These are phyloP conservation scores for Metarhizium brunneum DNA, from an alignment of 2,329 filamentous ascomycete genomes.

Conservation along the genomic window DNA sequence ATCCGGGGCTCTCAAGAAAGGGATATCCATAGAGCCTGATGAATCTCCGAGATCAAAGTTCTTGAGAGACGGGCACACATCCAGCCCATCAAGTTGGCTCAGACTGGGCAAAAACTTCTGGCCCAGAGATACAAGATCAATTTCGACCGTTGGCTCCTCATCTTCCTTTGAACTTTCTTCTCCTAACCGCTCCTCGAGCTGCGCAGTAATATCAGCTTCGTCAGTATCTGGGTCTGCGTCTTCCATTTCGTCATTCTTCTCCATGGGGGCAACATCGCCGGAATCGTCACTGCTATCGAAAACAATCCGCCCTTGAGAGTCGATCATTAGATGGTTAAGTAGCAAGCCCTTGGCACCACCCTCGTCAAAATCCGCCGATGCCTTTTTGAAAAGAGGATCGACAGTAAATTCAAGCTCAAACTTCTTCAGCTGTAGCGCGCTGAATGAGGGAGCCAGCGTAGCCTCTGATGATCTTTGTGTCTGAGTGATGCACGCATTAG, in stretches of 20 bases:
- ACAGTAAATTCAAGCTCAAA: slow-evolving; percentile 95
- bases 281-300: slow-evolving; percentile 96
- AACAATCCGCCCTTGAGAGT: slow-evolving; percentile 83
- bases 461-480: slow-evolving; percentile 76
- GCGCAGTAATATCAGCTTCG: slow-evolving; percentile 19
- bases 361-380: slow-evolving; percentile 96
- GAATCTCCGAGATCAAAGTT: slow-evolving; percentile 85
- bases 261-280: slow-evolving; percentile 34
- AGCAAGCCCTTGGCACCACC: slow-evolving; percentile 92
- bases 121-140: slow-evolving; percentile 69
- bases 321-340: slow-evolving; percentile 94
- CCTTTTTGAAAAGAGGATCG: slow-evolving; percentile 98
- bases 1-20: slow-evolving; percentile 81
- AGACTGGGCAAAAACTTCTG: slow-evolving; percentile 82
- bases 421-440: slow-evolving; percentile 86
- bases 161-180: slow-evolving; percentile 34
- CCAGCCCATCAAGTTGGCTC: slow-evolving; percentile 66
- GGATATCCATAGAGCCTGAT: slow-evolving; percentile 77
- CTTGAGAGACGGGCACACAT: slow-evolving; percentile 92
- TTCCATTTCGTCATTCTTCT: slow-evolving; percentile 28
- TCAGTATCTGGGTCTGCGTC: slow-evolving; percentile 27
- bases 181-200: slow-evolving; percentile 34
- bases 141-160: slow-evolving; percentile 51
- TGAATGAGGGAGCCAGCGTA: slow-evolving; percentile 85
- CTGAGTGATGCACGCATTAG: slow-evolving; percentile 19